Evolutionary conservation across 2,329 filamentous ascomycete species (phyloP).

Genomic region (Venturia carpophila): DNA sequence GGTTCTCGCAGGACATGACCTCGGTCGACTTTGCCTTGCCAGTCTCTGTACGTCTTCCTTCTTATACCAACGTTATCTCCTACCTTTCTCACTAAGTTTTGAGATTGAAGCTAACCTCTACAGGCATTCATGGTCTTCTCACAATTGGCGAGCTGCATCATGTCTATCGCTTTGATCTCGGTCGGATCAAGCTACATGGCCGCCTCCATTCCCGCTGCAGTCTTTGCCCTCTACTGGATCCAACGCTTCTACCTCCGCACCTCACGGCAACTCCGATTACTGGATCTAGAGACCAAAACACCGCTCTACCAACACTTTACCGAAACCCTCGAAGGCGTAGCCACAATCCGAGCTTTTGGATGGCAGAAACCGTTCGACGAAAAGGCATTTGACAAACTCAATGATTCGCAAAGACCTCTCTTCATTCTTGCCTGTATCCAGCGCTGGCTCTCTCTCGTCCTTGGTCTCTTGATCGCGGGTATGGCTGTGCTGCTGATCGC

Average conservation of each 20-base stretch:
- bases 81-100: too few species aligned
- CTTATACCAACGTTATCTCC: neutral
- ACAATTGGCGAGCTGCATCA: conserved; percentile 13
- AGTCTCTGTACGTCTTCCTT: neutral
- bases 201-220: conserved; percentile 24
- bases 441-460: conserved; percentile 37
- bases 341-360: conserved; percentile 45
- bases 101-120: too few species aligned
- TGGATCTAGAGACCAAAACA: conserved; percentile 38
- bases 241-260: conserved; percentile 38
- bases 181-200: conserved; percentile 24
- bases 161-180: conserved; percentile 6
- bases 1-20: conserved; percentile 18
- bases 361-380: conserved; percentile 37
- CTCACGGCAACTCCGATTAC: conserved; percentile 36
- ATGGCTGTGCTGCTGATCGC: conserved; percentile 33
- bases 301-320: conserved; percentile 42
- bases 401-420: conserved; percentile 37
- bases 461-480: conserved; percentile 35
- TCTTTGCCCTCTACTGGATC: conserved; percentile 25
- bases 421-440: conserved; percentile 41
- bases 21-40: conserved; percentile 14
- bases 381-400: conserved; percentile 33
- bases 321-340: conserved; percentile 42
- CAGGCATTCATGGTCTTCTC: conserved; percentile 9